A percentile compares a stretch with the other conserved stretches of the same genome.
These are phyloP conservation scores for Moniliophthora roreri DNA, from an alignment of 1,284 basidiomycete species.

Conservation along the genomic window DNA sequence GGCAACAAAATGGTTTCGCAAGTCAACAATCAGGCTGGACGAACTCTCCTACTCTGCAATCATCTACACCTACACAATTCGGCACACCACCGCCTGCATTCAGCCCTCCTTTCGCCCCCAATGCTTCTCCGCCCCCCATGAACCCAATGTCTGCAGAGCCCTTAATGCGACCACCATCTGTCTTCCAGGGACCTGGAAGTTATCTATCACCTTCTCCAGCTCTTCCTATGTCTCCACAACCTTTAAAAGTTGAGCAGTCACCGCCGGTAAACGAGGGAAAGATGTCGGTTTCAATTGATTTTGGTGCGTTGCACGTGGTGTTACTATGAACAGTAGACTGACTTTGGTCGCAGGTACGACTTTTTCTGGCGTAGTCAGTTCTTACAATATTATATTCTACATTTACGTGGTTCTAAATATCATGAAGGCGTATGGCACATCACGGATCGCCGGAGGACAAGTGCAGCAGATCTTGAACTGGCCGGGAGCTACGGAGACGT, in stretches of 20 bases:
- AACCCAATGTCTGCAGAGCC: conserved; percentile 24
- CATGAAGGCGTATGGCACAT: conserved; percentile 71
- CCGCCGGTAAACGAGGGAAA: conserved; percentile 53
- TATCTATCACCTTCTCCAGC: conserved; percentile 21
- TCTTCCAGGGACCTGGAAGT: conserved; percentile 22
- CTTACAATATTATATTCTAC: not conserved
- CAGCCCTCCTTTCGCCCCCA: not conserved
- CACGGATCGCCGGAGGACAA: conserved; percentile 73
- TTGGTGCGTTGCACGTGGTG: conserved; percentile 47
- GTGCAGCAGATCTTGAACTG: conserved; percentile 79
- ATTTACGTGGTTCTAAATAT: conserved; percentile 11
- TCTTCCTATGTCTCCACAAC: conserved; percentile 22
- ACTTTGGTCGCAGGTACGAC: conserved; percentile 58
- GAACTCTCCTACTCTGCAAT: conserved; percentile 32
- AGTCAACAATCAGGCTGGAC: conserved; percentile 24
- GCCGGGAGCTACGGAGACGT: conserved; percentile 78
- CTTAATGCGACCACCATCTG: conserved; percentile 11
- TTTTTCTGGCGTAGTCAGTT: conserved; percentile 77
- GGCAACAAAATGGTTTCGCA: conserved; percentile 26
- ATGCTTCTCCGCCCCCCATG: conserved; percentile 8
- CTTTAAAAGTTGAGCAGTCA: conserved; percentile 6
- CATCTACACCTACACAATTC: conserved; percentile 17
- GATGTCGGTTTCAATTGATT: conserved; percentile 77
- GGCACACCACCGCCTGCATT: conserved; percentile 11
- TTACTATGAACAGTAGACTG: not conserved